Conservation (phyloP, 2,329 filamentous ascomycete genomes). For the Fusarium begoniae region DNA sequence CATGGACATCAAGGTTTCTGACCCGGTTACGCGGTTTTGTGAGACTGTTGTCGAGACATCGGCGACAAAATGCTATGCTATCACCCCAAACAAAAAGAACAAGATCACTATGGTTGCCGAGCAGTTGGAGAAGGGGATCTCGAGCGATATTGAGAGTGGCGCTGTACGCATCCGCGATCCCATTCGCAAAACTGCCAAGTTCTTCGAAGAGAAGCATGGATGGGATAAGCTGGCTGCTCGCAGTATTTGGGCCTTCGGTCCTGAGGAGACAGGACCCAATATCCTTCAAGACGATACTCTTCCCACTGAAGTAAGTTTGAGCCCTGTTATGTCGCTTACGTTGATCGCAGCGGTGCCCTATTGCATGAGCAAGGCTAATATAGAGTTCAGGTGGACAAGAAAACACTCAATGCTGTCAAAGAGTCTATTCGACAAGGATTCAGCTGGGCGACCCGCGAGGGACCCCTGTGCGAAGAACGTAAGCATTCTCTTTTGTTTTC, state of each 20-base stretch:
- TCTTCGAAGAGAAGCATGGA: slow-evolving; percentile 96
- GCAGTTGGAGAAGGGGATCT: slow-evolving; percentile 92
- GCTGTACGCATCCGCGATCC: slow-evolving; percentile 93
- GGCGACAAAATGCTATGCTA: slow-evolving; percentile 96
- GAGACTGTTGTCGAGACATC: slow-evolving; percentile 98
- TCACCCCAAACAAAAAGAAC: slow-evolving; percentile 99
- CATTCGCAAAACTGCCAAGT: slow-evolving; percentile 91
- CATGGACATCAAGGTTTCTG: slow-evolving; percentile 99
- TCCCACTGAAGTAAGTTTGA: slow-evolving; percentile 76
- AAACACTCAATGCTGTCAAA: slow-evolving; percentile 83
- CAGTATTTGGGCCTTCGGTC: slow-evolving; percentile 98
- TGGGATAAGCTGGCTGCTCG: slow-evolving; percentile 95
- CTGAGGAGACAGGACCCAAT: slow-evolving; percentile 93
- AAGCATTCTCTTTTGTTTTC: slow-evolving; percentile 53
- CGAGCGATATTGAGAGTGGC: slow-evolving; percentile 91
- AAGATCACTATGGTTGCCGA: slow-evolving; percentile 99
- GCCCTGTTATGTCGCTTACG: not conserved
- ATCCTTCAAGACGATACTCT: slow-evolving; percentile 97
- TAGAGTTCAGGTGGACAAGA: slow-evolving; percentile 79
- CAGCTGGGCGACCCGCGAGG: slow-evolving; percentile 94
- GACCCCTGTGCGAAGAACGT: slow-evolving; percentile 97
- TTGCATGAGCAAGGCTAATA: not conserved
- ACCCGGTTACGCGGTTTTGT: slow-evolving; percentile 96
- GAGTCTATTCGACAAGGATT: slow-evolving; percentile 97
- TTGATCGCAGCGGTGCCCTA: slow-evolving; percentile 5